These are phyloP conservation scores for Coprinopsis strossmayeri DNA, from an alignment of 768 basidiomycete genomes.

Conservation along the genomic window DNA sequence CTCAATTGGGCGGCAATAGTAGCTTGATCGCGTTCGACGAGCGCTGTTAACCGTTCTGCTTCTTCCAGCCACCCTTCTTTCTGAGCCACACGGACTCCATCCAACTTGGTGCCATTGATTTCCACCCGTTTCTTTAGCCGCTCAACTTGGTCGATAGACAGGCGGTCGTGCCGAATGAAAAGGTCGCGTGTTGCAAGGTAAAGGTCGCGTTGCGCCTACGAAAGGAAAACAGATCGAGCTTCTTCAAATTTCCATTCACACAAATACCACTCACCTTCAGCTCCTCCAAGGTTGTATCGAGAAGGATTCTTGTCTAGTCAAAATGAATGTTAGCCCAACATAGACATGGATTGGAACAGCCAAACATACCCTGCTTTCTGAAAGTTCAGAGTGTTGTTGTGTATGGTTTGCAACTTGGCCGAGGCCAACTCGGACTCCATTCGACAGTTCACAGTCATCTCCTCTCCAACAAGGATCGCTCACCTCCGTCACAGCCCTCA, in stretches of 20 bases:
- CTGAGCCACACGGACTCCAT: slow-evolving; percentile 57
- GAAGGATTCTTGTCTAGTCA: slow-evolving; percentile 50
- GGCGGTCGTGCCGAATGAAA: slow-evolving; percentile 80
- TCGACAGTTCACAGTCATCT: slow-evolving; percentile 73
- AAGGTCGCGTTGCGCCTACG: slow-evolving; percentile 58
- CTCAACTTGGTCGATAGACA: slow-evolving; percentile 85
- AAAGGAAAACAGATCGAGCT: background rate
- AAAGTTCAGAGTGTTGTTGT: slow-evolving; percentile 64
- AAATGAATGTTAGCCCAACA: too few relatives aligned
- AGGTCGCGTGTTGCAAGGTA: slow-evolving; percentile 85
- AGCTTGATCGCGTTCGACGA: slow-evolving; percentile 83
- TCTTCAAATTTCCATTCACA: background rate
- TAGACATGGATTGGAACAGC: background rate
- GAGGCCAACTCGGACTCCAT: slow-evolving; percentile 71
- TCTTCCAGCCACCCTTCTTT: slow-evolving; percentile 88
- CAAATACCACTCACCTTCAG: slow-evolving; percentile 55
- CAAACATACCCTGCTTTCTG: slow-evolving; percentile 62
- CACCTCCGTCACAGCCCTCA: slow-evolving; percentile 71
- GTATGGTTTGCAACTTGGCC: slow-evolving; percentile 60
- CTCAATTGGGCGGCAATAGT: slow-evolving; percentile 69
- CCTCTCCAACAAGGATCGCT: slow-evolving; percentile 81
- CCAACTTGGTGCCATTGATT: slow-evolving; percentile 65
- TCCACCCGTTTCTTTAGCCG: slow-evolving; percentile 84
- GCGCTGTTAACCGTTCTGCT: slow-evolving; percentile 62
- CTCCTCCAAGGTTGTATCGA: slow-evolving; percentile 68